Conservation (phyloP, 106 monocot species). For the Allium fistulosum region DNA sequence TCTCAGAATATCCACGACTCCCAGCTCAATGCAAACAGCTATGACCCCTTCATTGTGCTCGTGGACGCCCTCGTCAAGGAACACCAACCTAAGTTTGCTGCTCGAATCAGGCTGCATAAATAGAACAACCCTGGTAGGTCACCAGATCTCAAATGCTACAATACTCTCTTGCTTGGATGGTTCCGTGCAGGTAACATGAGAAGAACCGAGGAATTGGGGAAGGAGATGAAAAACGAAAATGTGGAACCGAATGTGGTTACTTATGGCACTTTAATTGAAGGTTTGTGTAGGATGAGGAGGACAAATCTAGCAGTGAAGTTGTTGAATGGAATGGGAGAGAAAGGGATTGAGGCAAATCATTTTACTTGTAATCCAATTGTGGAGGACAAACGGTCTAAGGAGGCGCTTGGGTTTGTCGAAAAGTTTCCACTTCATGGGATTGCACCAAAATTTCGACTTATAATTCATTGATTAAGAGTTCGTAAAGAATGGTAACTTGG, state of each 20-base stretch:
- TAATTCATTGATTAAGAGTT: slow-evolving; percentile 77
- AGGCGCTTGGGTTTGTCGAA: slow-evolving; percentile 63
- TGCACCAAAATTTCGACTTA: slow-evolving; percentile 69
- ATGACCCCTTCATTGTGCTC: slow-evolving; percentile 34
- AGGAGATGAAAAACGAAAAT: slow-evolving; percentile 28
- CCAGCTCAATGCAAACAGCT: background rate
- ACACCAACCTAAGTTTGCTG: slow-evolving; percentile 36
- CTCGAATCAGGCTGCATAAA: slow-evolving; percentile 17
- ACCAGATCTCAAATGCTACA: slow-evolving; percentile 26
- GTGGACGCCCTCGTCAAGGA: slow-evolving; percentile 80
- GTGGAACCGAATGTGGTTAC: slow-evolving; percentile 52
- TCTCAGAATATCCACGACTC: slow-evolving; percentile 1
- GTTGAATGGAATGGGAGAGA: slow-evolving; percentile 49
- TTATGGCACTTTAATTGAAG: slow-evolving; percentile 74
- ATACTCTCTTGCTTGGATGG: slow-evolving; percentile 33
- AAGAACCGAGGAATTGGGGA: slow-evolving; percentile 42
- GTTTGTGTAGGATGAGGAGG: slow-evolving; percentile 39
- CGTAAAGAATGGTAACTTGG: slow-evolving; percentile 63
- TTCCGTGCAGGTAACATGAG: slow-evolving; percentile 24
- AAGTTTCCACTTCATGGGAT: slow-evolving; percentile 63
- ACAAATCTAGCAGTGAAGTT: slow-evolving; percentile 42
- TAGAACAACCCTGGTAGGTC: slow-evolving; percentile 1
- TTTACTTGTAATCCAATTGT: slow-evolving; percentile 66
- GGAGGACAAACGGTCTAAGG: slow-evolving; percentile 55
- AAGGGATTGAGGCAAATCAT: slow-evolving; percentile 40